Percentiles rank a stretch among this genome's conserved stretches.
These are phyloP conservation scores for Tolypocladium ophioglossoides DNA, from an alignment of 2,329 filamentous ascomycete species.

Conservation along the genomic window DNA sequence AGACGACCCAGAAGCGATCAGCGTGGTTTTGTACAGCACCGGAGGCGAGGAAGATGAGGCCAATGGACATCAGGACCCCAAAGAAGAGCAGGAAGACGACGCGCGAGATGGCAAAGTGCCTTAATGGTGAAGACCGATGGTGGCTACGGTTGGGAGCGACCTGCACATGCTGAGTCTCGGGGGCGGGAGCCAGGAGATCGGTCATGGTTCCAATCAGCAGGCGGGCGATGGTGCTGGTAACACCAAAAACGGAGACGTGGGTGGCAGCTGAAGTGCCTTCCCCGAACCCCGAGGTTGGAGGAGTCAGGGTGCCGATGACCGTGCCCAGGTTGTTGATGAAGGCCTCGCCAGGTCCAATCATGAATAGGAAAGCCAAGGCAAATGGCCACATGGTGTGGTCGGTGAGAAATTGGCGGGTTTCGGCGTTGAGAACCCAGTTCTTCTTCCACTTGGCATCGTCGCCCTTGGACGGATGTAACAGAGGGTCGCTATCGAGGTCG, in stretches of 20 bases:
- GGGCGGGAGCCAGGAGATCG: slow-evolving; percentile 69
- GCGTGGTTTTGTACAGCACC: slow-evolving; percentile 64
- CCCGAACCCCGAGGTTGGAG: slow-evolving; percentile 34
- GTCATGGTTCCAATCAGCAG: slow-evolving; percentile 84
- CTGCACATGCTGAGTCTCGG: slow-evolving; percentile 47
- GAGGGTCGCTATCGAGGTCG: slow-evolving; percentile 33
- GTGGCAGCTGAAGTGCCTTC: slow-evolving; percentile 58
- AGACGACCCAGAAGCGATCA: slow-evolving; percentile 77
- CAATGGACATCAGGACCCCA: slow-evolving; percentile 61
- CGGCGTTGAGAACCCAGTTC: slow-evolving; percentile 81
- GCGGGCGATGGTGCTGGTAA: slow-evolving; percentile 83
- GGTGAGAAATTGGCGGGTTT: slow-evolving; percentile 73
- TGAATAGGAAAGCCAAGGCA: slow-evolving; percentile 80
- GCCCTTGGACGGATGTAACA: slow-evolving; percentile 28
- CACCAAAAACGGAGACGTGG: slow-evolving; percentile 84
- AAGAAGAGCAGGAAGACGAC: slow-evolving; percentile 70
- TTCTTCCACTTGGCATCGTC: slow-evolving; percentile 59
- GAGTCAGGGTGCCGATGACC: slow-evolving; percentile 76
- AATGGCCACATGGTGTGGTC: slow-evolving; percentile 96
- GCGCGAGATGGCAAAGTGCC: slow-evolving; percentile 57
- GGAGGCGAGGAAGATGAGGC: slow-evolving; percentile 67
- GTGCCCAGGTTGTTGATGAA: slow-evolving; percentile 98
- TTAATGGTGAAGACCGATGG: slow-evolving; percentile 13
- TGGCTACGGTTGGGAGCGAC: slow-evolving; percentile 18
- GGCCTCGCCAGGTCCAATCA: slow-evolving; percentile 89